Conservation (phyloP, 1,284 basidiomycete genomes). For the Marasmius tenuissimus region DNA sequence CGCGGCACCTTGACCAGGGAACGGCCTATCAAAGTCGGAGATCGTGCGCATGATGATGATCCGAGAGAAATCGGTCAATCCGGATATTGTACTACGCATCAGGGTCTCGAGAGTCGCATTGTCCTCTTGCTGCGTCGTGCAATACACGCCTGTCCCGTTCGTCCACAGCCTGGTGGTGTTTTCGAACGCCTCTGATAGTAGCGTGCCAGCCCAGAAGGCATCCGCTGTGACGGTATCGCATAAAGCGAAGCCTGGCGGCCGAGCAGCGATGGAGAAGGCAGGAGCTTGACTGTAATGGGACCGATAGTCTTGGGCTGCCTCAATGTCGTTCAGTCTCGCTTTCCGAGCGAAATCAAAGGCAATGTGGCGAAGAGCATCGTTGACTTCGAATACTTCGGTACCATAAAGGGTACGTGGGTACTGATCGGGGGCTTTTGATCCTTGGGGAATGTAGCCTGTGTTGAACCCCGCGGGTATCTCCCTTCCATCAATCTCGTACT, state of each 20-base stretch:
- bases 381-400: constrained; percentile 52
- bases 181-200: constrained; percentile 39
- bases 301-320: constrained; percentile 31
- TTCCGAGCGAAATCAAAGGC: constrained; percentile 32
- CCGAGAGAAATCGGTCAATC: constrained; percentile 42
- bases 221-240: constrained; percentile 44
- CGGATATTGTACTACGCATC: constrained; percentile 37
- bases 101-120: constrained; percentile 46
- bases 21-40: constrained; percentile 44
- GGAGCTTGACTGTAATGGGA: constrained; percentile 29
- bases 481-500: constrained; percentile 46
- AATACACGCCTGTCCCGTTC: constrained; percentile 38
- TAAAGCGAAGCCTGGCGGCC: constrained; percentile 31
- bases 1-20: constrained; percentile 22
- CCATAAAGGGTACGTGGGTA: constrained; percentile 39
- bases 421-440: constrained; percentile 30
- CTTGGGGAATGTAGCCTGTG: constrained; percentile 41
- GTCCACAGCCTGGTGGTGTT: constrained; percentile 42
- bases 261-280: constrained; percentile 27
- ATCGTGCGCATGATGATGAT: constrained; percentile 46
- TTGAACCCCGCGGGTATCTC: constrained; percentile 43
- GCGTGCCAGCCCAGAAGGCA: constrained; percentile 40
- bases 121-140: constrained; percentile 49
- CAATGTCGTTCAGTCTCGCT: constrained; percentile 37
- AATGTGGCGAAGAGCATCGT: constrained; percentile 41